phyloP scores from a whole-genome alignment of 768 basidiomycete species.

The Inosperma sp. region DNA sequence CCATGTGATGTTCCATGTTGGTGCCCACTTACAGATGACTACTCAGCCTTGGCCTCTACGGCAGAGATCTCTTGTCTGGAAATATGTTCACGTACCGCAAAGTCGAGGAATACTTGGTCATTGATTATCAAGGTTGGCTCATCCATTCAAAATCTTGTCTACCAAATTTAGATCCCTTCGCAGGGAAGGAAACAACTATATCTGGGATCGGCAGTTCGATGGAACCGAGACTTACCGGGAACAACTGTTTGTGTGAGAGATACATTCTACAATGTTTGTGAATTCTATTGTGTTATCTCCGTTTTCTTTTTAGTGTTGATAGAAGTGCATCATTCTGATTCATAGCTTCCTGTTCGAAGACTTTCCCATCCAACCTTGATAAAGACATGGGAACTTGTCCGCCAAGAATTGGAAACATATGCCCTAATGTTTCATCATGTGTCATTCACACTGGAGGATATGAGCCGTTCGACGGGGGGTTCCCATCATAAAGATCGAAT shows the following conservation, averaged over 20 bases:
- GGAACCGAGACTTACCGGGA: conserved; percentile 68
- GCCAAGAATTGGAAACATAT: conserved; percentile 66
- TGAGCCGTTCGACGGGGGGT: conserved; percentile 34
- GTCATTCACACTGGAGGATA: conserved; percentile 62
- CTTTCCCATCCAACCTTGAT: conserved; percentile 57
- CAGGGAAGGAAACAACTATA: conserved; percentile 69
- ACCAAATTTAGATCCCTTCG: background rate
- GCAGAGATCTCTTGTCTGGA: conserved; percentile 77
- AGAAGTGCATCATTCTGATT: conserved; percentile 7
- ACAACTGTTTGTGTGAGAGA: conserved; percentile 84
- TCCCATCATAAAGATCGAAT: conserved; percentile 40
- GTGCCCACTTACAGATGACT: conserved; percentile 1
- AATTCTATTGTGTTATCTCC: background rate
- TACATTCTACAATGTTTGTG: conserved; percentile 80
- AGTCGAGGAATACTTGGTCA: conserved; percentile 64
- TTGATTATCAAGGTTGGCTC: conserved; percentile 69
- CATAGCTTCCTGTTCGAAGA: conserved; percentile 76
- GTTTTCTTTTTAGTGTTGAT: conserved; percentile 2
- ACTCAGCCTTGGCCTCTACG: conserved; percentile 75
- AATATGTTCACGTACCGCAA: conserved; percentile 69
- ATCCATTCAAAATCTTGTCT: background rate
- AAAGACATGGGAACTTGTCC: conserved; percentile 62
- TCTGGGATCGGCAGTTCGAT: conserved; percentile 66
- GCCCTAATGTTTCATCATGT: conserved; percentile 71
- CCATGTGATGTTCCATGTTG: background rate